These are phyloP conservation scores for Gonapodya prolifera DNA, from an alignment of 192 early-diverging fungal genomes.

Conservation along the genomic window DNA sequence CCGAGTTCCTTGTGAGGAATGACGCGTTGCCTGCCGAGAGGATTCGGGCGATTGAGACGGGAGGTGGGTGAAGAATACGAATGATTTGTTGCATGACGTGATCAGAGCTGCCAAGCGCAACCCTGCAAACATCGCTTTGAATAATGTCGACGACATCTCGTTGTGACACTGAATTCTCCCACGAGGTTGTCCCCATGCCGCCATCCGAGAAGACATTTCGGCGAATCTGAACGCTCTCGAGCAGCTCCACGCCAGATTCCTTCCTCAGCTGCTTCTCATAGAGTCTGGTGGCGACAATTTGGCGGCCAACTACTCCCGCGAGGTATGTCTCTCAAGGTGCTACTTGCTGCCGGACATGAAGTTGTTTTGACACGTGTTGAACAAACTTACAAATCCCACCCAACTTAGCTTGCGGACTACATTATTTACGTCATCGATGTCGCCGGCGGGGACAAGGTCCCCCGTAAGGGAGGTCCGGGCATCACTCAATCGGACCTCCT, in stretches of 20 bases:
- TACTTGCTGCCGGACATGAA: no score
- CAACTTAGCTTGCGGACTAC: background rate
- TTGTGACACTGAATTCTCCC: no score
- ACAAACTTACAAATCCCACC: no score
- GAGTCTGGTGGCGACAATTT: conserved; percentile 92
- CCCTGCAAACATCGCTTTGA: no score
- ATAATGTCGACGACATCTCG: no score
- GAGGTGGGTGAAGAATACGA: no score
- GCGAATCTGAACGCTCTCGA: conserved; percentile 88
- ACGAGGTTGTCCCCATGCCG: conserved; percentile 95
- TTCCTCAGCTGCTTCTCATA: conserved; percentile 70
- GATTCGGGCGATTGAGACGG: conserved; percentile 90
- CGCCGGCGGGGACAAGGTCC: conserved; percentile 92
- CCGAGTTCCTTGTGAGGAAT: conserved; percentile 85
- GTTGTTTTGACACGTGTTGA: no score
- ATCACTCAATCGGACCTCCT: conserved; percentile 92
- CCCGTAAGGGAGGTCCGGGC: conserved; percentile 95
- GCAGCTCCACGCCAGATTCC: conserved; percentile 71
- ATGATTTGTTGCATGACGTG: no score
- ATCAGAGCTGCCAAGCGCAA: no score
- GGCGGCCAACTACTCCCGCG: conserved; percentile 70
- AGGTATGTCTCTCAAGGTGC: conserved; percentile 82
- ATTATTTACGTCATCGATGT: conserved; percentile 73
- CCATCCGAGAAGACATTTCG: conserved; percentile 88
- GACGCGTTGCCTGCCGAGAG: conserved; percentile 76